phyloP scores from a whole-genome alignment of 139 green algal species.

The Chloropicon primus region DNA sequence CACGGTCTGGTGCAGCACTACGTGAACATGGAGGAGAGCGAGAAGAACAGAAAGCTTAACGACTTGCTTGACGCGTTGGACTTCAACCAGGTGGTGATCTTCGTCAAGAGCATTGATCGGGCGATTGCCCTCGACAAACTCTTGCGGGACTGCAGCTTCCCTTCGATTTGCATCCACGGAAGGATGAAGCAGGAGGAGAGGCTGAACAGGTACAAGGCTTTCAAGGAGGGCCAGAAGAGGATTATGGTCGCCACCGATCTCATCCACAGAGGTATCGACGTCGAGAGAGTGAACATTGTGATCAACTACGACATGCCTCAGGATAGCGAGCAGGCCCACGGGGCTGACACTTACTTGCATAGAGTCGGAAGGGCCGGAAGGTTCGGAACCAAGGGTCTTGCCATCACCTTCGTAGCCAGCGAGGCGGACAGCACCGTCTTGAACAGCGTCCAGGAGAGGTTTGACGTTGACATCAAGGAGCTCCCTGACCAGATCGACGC shows the following conservation, averaged over 20 bases:
- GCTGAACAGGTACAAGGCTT: constrained; percentile 72
- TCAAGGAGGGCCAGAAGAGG: constrained; percentile 92
- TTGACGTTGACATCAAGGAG: constrained; percentile 97
- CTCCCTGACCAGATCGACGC: constrained; percentile 88
- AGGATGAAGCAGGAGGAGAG: constrained; percentile 79
- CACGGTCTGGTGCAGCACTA: constrained; percentile 99
- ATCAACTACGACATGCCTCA: constrained; percentile 99
- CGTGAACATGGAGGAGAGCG: constrained; percentile 87
- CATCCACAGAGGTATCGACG: constrained; percentile 91
- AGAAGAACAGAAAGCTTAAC: constrained; percentile 99
- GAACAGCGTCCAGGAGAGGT: constrained; percentile 85
- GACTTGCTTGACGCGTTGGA: constrained; percentile 95
- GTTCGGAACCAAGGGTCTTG: constrained; percentile 97
- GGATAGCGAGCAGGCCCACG: constrained; percentile 65
- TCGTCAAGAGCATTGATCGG: constrained; percentile 31
- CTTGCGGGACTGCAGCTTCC: constrained; percentile 97
- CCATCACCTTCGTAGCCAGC: constrained; percentile 94
- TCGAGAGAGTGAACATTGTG: constrained; percentile 99
- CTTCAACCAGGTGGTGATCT: constrained; percentile 94
- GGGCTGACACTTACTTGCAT: constrained; percentile 98
- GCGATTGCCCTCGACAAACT: constrained; percentile 77
- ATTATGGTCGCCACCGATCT: constrained; percentile 98
- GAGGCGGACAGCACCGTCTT: constrained; percentile 70
- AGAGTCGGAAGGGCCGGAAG: constrained; percentile 87
- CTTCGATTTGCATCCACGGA: constrained; percentile 80